Percentiles rank a stretch among this genome's conserved stretches.
Conservation (phyloP, 768 basidiomycete genomes). For the Pholiota conissans region DNA sequence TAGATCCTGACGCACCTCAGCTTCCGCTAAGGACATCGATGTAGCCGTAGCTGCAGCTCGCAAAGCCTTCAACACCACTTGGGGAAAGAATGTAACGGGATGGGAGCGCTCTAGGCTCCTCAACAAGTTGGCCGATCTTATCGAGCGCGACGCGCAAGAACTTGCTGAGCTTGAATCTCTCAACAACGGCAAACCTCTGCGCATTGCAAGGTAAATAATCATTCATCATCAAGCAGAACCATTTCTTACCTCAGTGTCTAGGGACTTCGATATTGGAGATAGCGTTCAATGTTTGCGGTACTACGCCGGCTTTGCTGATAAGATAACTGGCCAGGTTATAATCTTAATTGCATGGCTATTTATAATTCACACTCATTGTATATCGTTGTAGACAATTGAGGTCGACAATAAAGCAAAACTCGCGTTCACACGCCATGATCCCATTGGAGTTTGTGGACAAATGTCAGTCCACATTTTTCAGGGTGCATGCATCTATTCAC, state of each 20-base stretch:
- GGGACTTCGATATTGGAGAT: constrained; percentile 82
- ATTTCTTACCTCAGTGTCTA: constrained; percentile 25
- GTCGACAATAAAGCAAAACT: constrained; percentile 78
- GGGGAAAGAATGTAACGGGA: constrained; percentile 89
- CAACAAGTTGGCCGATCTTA: constrained; percentile 86
- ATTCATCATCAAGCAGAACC: neutral
- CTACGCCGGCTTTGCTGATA: constrained; percentile 97
- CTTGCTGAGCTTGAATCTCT: constrained; percentile 83
- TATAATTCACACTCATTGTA: neutral
- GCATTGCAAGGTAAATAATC: constrained; percentile 35
- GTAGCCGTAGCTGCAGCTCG: constrained; percentile 82
- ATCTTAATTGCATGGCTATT: neutral
- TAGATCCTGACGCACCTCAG: constrained; percentile 30
- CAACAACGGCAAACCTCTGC: constrained; percentile 92
- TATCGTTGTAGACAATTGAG: constrained; percentile 61
- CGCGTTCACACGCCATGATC: constrained; percentile 86
- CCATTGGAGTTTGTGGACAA: constrained; percentile 93
- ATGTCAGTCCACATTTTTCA: constrained; percentile 53
- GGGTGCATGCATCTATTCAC: neutral
- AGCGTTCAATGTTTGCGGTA: constrained; percentile 79
- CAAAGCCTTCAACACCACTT: constrained; percentile 78
- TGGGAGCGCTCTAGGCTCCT: constrained; percentile 79
- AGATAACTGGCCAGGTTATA: constrained; percentile 79
- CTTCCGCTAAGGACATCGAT: constrained; percentile 77
- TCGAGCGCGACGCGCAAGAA: constrained; percentile 79